Evolutionary conservation across 768 basidiomycete genomes (phyloP).

Genomic region (Leccinum aurantiacum): DNA sequence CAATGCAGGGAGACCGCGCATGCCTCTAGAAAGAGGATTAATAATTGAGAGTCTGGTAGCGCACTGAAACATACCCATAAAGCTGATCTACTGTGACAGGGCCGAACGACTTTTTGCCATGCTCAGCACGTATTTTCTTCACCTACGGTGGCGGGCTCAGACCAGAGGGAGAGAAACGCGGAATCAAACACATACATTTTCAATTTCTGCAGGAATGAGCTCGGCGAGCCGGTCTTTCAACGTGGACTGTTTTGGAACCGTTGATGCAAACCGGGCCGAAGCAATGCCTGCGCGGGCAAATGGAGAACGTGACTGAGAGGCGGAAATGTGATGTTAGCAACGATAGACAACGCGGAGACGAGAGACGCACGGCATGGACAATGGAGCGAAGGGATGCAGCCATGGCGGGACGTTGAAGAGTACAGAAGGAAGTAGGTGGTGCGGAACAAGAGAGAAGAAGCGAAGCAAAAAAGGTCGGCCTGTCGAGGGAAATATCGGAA

Average conservation of each 20-base stretch:
- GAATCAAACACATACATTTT: conserved; percentile 29
- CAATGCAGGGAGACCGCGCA: conserved; percentile 88
- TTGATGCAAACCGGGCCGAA: conserved; percentile 63
- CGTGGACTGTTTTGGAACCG: conserved; percentile 63
- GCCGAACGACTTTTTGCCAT: conserved; percentile 93
- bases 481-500: conserved; percentile 29
- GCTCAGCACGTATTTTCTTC: conserved; percentile 76
- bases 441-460: not conserved
- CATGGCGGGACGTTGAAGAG: conserved; percentile 35
- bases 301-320: conserved; percentile 48
- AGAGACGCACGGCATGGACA: conserved; percentile 35
- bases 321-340: not conserved
- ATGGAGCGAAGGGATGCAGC: conserved; percentile 40
- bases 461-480: conserved; percentile 9
- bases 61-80: conserved; percentile 61
- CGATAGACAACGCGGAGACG: conserved; percentile 13
- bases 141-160: conserved; percentile 47
- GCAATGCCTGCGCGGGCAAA: conserved; percentile 43
- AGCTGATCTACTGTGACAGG: conserved; percentile 89
- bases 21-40: conserved; percentile 52
- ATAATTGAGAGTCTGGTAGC: conserved; percentile 3
- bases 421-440: not conserved
- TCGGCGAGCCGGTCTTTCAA: conserved; percentile 93
- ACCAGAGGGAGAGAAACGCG: not conserved
- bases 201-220: conserved; percentile 83